phyloP scores from a whole-genome alignment of 2,329 filamentous ascomycete species.

The Magnaporthiopsis incrustans region DNA sequence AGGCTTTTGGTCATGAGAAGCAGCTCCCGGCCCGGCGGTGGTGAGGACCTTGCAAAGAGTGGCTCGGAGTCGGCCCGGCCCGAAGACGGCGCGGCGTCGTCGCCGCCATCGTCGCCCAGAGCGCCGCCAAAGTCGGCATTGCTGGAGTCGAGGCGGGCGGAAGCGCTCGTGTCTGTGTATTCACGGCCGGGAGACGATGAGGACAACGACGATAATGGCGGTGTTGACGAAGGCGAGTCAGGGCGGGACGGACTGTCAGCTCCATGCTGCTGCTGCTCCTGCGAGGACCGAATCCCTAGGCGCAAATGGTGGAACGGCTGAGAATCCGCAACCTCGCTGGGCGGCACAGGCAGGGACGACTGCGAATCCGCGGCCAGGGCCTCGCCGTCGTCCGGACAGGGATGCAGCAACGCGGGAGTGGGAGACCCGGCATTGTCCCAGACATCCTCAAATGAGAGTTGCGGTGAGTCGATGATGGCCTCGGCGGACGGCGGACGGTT shows the following conservation, averaged over 20 bases:
- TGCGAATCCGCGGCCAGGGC: conserved; percentile 9
- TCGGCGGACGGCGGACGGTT: background rate
- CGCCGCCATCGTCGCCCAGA: background rate
- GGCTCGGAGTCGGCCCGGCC: conserved; percentile 1
- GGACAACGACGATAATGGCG: no score
- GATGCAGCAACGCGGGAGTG: conserved; percentile 4
- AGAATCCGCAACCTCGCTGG: conserved; percentile 48
- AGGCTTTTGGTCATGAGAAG: background rate
- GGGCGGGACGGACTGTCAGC: background rate
- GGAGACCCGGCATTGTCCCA: conserved; percentile 21
- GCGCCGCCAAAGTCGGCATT: background rate
- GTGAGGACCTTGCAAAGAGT: conserved; percentile 3
- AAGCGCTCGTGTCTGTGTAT: background rate
- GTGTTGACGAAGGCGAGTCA: background rate
- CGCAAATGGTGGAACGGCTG: conserved; percentile 31
- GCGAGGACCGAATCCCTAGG: conserved; percentile 9
- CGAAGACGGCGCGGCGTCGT: background rate
- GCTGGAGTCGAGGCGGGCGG: no score
- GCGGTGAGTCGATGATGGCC: conserved; percentile 12
- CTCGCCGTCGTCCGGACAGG: conserved; percentile 8
- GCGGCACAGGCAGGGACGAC: conserved; percentile 33
- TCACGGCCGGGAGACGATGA: background rate
- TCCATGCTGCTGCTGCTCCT: background rate
- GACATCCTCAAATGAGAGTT: conserved; percentile 23
- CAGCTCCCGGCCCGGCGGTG: background rate